phyloP scores from a whole-genome alignment of 148 eudicot genomes.

The Nepenthes mirabilis region DNA sequence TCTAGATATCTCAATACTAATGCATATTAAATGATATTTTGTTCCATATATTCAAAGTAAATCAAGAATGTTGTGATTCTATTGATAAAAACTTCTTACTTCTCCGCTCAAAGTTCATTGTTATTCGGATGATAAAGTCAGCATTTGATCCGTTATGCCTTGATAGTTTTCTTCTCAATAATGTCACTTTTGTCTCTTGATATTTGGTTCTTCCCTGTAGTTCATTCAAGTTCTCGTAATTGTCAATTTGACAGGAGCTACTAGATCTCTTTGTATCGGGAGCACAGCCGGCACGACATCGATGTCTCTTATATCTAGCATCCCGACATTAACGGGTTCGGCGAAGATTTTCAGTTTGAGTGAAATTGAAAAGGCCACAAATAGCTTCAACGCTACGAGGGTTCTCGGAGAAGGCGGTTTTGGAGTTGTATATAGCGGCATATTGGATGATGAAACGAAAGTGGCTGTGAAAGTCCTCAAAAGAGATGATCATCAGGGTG shows the following conservation, averaged over 20 bases:
- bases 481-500: conserved; percentile 69
- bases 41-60: no score
- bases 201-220: not conserved
- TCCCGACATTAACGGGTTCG: conserved; percentile 47
- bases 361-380: conserved; percentile 71
- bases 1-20: no score
- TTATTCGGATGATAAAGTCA: no score
- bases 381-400: conserved; percentile 38
- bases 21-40: no score
- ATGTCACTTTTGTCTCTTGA: no score
- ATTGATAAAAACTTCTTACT: no score
- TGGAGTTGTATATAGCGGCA: conserved; percentile 80
- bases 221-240: not conserved
- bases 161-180: no score
- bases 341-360: conserved; percentile 52
- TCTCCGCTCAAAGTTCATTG: no score
- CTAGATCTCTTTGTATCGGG: conserved; percentile 29
- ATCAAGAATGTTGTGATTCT: no score
- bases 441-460: conserved; percentile 52
- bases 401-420: conserved; percentile 96
- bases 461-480: conserved; percentile 92
- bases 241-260: conserved; percentile 32
- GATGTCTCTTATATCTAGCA: conserved; percentile 48
- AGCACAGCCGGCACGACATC: conserved; percentile 39
- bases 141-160: no score